Base-by-base conservation (phyloP, 768 basidiomycete species). In the Candolleomyces eurysporus region DNA sequence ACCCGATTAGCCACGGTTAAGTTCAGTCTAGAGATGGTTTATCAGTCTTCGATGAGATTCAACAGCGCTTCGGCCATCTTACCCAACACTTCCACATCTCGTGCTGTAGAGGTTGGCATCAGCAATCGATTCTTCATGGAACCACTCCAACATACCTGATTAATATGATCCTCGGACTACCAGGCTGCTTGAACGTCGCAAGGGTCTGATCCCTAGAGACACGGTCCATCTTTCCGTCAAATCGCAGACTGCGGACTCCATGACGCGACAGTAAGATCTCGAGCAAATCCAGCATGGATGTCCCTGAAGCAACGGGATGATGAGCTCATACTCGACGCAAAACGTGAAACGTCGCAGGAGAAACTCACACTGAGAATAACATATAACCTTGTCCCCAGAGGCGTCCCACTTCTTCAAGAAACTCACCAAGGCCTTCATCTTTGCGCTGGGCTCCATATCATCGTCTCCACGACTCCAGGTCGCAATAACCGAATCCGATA, bases 211-310 rank as follows among this genome's bases (percentile, higher is more conserved):
- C 87, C 58, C 87, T 79, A 32, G 77, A 71, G 6, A 70, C 66
- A 30, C 82, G 75, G 61, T 82, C 77, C 89, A 90, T 89, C 68
- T 78, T 80, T n/a, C 88, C 88, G 62, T 90, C 89, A 65, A 87
- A 89, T 7, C 88, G 78, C 60, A 89, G 67, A 61, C 66, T 82
- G 50, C 80, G 77, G 17, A 89, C 82, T 0, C 85, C 86, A 66
- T 88, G 73, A 26, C 86, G 78, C 9, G 78, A 77, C 64, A 90
- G 82, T 26, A 87, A 57, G n/a, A 74, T 82, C 63, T 88, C 87
- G 46, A 89, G 71, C 17, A 88, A 73, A 67, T 89, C 84, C 39
- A 90, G 79, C 84, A 89, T 88, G 0, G 86, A 86, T 0, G 88
- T 90, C 88, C 88, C 88, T 89, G 22, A 9, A 48, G n/a, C 57